A percentile compares a stretch with the other conserved stretches of the same genome.
These are phyloP conservation scores for Penicillium sp. DNA, from an alignment of 2,329 filamentous ascomycete genomes.

Conservation along the genomic window DNA sequence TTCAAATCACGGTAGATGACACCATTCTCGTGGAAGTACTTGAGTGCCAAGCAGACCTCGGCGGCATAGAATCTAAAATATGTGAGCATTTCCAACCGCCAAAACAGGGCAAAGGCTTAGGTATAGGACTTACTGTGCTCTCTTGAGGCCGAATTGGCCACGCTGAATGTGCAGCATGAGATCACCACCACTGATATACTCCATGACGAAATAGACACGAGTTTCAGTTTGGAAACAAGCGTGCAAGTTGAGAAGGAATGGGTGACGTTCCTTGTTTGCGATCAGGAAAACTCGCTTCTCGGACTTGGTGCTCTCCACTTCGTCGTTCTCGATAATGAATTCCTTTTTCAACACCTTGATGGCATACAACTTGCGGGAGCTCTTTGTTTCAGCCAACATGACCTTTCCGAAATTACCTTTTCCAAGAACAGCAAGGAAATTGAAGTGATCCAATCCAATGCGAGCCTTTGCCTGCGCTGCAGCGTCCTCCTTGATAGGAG, in stretches of 20 bases:
- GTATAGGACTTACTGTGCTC: conserved; percentile 72
- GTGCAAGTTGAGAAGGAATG: conserved; percentile 91
- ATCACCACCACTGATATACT: conserved; percentile 98
- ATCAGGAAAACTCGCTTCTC: conserved; percentile 97
- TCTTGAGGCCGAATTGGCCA: conserved; percentile 90
- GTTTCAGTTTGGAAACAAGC: conserved; percentile 99
- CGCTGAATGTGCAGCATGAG: conserved; percentile 98
- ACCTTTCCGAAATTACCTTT: conserved; percentile 99
- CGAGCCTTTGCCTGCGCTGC: conserved; percentile 51
- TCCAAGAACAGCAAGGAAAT: conserved; percentile 94
- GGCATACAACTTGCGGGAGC: conserved; percentile 84
- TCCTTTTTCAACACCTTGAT: conserved; percentile 99
- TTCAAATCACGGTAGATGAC: conserved; percentile 90
- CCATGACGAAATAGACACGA: conserved; percentile 98
- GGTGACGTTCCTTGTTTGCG: conserved; percentile 94
- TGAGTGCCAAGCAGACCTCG: conserved; percentile 92
- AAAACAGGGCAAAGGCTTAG: background rate
- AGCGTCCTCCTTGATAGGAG: conserved; percentile 30
- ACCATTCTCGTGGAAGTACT: conserved; percentile 99
- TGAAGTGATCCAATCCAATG: conserved; percentile 97
- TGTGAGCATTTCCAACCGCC: conserved; percentile 14
- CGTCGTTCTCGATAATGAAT: conserved; percentile 99
- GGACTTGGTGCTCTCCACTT: conserved; percentile 95
- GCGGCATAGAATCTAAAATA: conserved; percentile 81
- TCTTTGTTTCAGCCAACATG: conserved; percentile 98